Percentiles rank a stretch among this genome's conserved stretches.
phyloP scores from a whole-genome alignment of 1,284 basidiomycete genomes.

The Pascua sp. region DNA sequence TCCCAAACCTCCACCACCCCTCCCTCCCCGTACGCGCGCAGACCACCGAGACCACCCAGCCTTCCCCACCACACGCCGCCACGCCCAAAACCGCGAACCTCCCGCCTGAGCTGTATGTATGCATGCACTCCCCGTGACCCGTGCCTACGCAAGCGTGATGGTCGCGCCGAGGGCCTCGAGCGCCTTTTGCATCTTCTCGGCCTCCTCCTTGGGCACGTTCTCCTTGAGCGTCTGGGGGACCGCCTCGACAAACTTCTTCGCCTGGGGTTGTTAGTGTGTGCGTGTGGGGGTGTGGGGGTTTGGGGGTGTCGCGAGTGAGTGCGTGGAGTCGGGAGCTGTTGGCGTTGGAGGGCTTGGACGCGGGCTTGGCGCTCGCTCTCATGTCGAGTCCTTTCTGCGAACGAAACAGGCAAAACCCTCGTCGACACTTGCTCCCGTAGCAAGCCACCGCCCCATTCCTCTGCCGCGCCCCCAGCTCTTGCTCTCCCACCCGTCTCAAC shows the following conservation, averaged over 20 bases:
- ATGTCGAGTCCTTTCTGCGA: too few species aligned
- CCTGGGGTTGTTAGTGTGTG: constrained; percentile 54
- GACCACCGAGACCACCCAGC: too few species aligned
- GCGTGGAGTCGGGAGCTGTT: too few species aligned
- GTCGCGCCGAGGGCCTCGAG: constrained; percentile 88
- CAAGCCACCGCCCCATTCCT: background rate
- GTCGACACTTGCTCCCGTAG: too few species aligned
- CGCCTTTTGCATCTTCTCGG: constrained; percentile 89
- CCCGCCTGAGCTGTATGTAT: constrained; percentile 17
- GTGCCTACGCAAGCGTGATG: constrained; percentile 58
- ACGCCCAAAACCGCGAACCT: background rate
- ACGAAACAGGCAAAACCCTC: too few species aligned
- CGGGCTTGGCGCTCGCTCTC: too few species aligned
- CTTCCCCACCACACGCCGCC: too few species aligned
- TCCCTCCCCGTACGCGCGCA: too few species aligned
- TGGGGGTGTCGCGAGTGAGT: too few species aligned
- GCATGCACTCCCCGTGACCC: constrained; percentile 10
- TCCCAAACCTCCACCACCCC: too few species aligned
- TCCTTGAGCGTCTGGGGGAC: constrained; percentile 93
- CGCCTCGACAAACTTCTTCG: constrained; percentile 99
- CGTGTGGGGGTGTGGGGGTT: too few species aligned
- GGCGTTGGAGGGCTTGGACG: too few species aligned
- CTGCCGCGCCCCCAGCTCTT: background rate
- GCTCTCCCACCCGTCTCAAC: constrained; percentile 44
- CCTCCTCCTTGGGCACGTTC: constrained; percentile 93